phyloP scores from a whole-genome alignment of 306 rosid species.

The Sindora glabra region DNA sequence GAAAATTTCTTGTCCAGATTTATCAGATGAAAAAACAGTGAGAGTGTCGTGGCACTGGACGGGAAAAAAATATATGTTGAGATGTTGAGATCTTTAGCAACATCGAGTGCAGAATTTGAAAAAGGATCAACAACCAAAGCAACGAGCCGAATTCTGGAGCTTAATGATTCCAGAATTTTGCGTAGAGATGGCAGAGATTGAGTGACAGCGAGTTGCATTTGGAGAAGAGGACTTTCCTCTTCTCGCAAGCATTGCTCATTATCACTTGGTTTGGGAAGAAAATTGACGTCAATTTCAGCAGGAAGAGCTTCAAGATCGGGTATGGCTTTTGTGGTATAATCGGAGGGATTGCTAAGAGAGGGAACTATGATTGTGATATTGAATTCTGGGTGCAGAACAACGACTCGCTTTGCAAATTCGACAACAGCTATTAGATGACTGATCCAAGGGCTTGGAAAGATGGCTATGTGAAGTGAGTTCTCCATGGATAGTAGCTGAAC shows the following conservation, averaged over 20 bases:
- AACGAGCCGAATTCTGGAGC: not conserved
- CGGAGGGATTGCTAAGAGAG: not conserved
- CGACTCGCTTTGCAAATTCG: constrained; percentile 14
- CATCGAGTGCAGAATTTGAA: constrained; percentile 6
- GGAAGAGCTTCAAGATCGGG: constrained; percentile 18
- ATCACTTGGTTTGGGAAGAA: constrained; percentile 22
- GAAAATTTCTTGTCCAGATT: not conserved
- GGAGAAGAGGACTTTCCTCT: not conserved
- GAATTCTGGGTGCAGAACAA: constrained; percentile 9
- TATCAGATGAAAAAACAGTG: not conserved
- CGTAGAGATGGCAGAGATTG: constrained; percentile 18
- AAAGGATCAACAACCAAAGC: constrained; percentile 20
- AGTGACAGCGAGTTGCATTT: constrained; percentile 2
- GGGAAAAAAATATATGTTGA: constrained; percentile 22
- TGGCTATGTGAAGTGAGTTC: constrained; percentile 15
- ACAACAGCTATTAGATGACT: constrained; percentile 25
- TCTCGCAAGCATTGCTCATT: constrained; percentile 1
- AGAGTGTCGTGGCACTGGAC: constrained; percentile 5
- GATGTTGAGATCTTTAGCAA: constrained; percentile 21
- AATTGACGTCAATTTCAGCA: constrained; percentile 1
- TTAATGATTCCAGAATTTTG: not conserved
- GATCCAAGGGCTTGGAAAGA: constrained; percentile 5
- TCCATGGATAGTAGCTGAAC: too few species aligned
- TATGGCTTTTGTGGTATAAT: not conserved
- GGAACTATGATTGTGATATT: constrained; percentile 28